Base-by-base conservation (phyloP, 495 filamentous ascomycete genomes). In the Hypoxylon subgilvum region DNA sequence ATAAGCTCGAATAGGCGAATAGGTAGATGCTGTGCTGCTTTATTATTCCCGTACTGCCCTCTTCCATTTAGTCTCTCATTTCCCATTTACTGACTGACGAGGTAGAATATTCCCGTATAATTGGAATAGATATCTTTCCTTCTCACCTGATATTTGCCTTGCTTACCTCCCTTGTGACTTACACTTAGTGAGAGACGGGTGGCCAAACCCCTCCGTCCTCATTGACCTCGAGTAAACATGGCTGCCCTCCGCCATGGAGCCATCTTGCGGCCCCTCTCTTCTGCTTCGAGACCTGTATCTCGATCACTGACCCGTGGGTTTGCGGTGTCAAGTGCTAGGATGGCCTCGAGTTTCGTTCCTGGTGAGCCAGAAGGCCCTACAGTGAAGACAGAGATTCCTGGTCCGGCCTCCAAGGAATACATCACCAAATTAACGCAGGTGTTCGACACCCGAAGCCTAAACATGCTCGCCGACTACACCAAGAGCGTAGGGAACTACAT, bases 371-470 rank as follows among this genome's bases (percentile, higher is more conserved):
- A 78, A 31, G 84, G 78, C 17, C 93, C 93, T 23, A 78, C 74
- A 8, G 72, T 97, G 56, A 83, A 83, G 71, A 96, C 89, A 5
- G 75, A 83, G 27, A 92, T 97, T 62, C 93, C 93, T 10, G 94
- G 93, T 2, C 91, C 92, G 39, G 80, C 86, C 76, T 84, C 90
- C 30, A 84, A 89, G 66, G 82, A 84, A 50, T 79, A 88, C 67
- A 76, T 76, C 22, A 48, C 62, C 35, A 73, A 75, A 64, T 79
- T 98, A 46, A 74, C 91, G 74, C 76, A 87, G 75, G 90, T 98
- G 55, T 98, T 96, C 68, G 94, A 98, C 71, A 93, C 91, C 1
- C 84, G 93, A 65, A 91, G 86, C 75, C 75, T 96, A 79, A 97
- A 96, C 79, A 92, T 96, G 88, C 78, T 96, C 62, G 81, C 88